Percentiles rank a stretch among this genome's conserved stretches.
phyloP scores from a whole-genome alignment of 192 early-diverging fungal species.

The Endogone sp. region DNA sequence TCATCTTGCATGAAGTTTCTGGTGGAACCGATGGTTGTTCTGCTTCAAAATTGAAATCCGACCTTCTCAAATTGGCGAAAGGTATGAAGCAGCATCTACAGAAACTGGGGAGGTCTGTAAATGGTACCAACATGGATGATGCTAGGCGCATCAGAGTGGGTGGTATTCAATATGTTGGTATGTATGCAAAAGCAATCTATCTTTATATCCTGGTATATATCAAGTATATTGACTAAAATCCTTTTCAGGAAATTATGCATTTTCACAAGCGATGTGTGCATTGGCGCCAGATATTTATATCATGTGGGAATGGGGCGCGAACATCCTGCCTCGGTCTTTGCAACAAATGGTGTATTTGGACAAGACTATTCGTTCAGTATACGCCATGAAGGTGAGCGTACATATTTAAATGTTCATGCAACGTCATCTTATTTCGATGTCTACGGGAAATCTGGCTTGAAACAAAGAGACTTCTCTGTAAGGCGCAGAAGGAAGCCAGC shows the following conservation, averaged over 20 bases:
- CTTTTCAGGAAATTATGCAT: neutral
- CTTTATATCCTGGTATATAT: neutral
- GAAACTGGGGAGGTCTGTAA: neutral
- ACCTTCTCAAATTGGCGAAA: conserved; percentile 6
- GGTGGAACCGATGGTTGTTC: neutral
- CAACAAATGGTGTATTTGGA: neutral
- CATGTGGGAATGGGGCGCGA: neutral
- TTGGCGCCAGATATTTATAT: neutral
- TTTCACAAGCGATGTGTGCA: neutral
- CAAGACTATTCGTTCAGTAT: neutral
- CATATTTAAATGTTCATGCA: neutral
- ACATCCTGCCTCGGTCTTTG: neutral
- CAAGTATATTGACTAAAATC: neutral
- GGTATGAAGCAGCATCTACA: conserved; percentile 3
- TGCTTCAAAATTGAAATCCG: neutral
- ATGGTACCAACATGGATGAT: neutral
- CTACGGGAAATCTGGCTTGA: neutral
- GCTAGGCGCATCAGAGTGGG: neutral
- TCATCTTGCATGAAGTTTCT: neutral
- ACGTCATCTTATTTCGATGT: neutral
- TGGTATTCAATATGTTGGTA: neutral
- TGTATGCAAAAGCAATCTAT: neutral
- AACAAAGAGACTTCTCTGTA: neutral
- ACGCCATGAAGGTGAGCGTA: neutral
- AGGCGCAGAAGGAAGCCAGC: neutral